Percentiles rank a stretch among this genome's conserved stretches.
phyloP scores from a whole-genome alignment of 768 basidiomycete species.

The Guyanaporus albipodus region DNA sequence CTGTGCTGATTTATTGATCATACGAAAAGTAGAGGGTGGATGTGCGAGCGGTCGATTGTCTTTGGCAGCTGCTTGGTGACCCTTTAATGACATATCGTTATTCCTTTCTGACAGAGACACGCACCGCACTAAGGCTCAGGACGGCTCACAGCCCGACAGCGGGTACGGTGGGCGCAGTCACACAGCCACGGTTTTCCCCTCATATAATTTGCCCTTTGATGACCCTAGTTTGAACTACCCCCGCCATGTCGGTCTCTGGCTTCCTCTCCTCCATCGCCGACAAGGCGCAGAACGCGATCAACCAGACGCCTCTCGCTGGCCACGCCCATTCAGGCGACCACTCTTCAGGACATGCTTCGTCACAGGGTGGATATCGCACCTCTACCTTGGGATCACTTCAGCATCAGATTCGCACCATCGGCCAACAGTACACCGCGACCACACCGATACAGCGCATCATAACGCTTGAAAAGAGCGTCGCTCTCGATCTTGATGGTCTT shows the following conservation, averaged over 20 bases:
- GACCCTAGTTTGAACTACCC: no score
- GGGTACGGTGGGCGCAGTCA: slow-evolving; percentile 9
- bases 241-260: slow-evolving; percentile 53
- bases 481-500: slow-evolving; percentile 66
- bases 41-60: slow-evolving; percentile 18
- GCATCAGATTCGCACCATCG: slow-evolving; percentile 67
- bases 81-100: slow-evolving; percentile 25
- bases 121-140: no score
- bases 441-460: slow-evolving; percentile 74
- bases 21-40: slow-evolving; percentile 22
- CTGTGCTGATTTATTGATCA: slow-evolving; percentile 31
- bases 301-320: slow-evolving; percentile 53
- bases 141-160: slow-evolving; percentile 9
- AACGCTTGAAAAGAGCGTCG: slow-evolving; percentile 72
- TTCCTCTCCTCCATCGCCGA: slow-evolving; percentile 68
- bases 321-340: slow-evolving; percentile 46
- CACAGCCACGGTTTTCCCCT: slow-evolving; percentile 28
- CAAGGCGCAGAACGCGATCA: slow-evolving; percentile 72
- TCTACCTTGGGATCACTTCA: slow-evolving; percentile 60
- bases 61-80: slow-evolving; percentile 21
- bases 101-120: no score
- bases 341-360: slow-evolving; percentile 40
- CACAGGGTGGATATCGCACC: slow-evolving; percentile 42
- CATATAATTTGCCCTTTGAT: no score
- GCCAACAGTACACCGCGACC: slow-evolving; percentile 71